Percentiles rank a stretch among this genome's conserved stretches.
phyloP scores from a whole-genome alignment of 2,329 filamentous ascomycete genomes.

The Elsinoe ampelina region DNA sequence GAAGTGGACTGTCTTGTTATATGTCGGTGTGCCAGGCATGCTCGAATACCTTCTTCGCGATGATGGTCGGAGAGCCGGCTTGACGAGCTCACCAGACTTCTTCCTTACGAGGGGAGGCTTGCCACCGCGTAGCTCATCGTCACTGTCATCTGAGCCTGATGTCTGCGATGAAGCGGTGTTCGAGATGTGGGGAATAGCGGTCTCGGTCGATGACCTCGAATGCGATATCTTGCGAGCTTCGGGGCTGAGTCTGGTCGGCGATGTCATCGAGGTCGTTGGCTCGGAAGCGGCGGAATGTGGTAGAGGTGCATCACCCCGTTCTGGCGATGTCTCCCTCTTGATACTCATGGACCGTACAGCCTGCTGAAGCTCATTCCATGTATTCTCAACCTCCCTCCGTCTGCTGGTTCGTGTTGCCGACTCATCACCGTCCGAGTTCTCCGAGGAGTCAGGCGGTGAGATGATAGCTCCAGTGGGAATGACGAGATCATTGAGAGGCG shows the following conservation, averaged over 20 bases:
- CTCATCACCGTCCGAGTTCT: constrained; percentile 78
- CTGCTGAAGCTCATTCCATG: constrained; percentile 61
- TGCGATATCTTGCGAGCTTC: constrained; percentile 53
- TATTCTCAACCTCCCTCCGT: constrained; percentile 34
- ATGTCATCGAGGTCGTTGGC: constrained; percentile 26
- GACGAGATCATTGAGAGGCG: constrained; percentile 63
- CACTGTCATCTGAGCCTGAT: constrained; percentile 37
- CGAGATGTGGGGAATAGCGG: constrained; percentile 39
- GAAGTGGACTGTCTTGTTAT: constrained; percentile 96
- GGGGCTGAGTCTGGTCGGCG: constrained; percentile 36
- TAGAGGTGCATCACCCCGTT: constrained; percentile 24
- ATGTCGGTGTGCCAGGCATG: constrained; percentile 95
- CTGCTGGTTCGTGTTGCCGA: constrained; percentile 25
- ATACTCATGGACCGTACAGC: constrained; percentile 73
- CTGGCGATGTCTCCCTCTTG: constrained; percentile 50
- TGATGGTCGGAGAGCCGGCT: constrained; percentile 74
- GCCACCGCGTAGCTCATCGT: constrained; percentile 28
- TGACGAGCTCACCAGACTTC: constrained; percentile 94
- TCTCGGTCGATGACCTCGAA: constrained; percentile 51
- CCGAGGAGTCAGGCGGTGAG: constrained; percentile 79
- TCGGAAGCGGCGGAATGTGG: constrained; percentile 23
- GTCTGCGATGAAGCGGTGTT: constrained; percentile 36
- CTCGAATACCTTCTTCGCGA: constrained; percentile 80
- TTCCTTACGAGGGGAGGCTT: constrained; percentile 95
- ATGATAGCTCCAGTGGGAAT: constrained; percentile 81